Evolutionary conservation across 2,329 filamentous ascomycete species (phyloP), one percentile per base, ranked within the genome.

Genomic region (Graphium sp.): DNA sequence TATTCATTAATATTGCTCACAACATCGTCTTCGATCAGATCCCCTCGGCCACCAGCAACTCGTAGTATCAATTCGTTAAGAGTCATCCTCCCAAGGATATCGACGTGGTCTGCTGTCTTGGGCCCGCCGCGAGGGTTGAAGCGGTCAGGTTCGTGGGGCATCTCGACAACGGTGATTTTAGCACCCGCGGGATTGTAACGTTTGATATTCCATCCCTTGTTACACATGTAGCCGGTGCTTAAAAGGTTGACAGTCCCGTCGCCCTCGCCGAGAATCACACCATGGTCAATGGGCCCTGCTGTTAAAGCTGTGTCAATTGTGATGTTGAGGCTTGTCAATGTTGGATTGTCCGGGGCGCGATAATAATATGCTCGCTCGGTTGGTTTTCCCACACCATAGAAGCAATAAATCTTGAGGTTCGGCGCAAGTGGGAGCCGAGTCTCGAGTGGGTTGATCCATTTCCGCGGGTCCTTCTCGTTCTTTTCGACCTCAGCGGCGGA

Each of bases 381-480:
- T 4, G 81, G 77, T 48, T 95, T 98, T 3, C 87, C 87, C 4
- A 93, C 73, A 13, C 80, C 89, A 47, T 98, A 95, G 58, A 98
- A 95, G 55, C 89, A 95, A 54, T 85, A 95, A 9, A 98, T 82
- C 48, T 93, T 94, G 44, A 98, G 59, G 43, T 72, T 81, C 0
- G 89, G 87, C 2, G 89, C 87, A 13, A 83, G 62, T 0, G 89
- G 89, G 0, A 95, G 61, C 2, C 87, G 69, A 0, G 82, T 80
- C 49, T 95, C 87, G 1, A 95, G 68, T 0, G 89, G 89, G 45
- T 98, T 98, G 35, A 93, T 71, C 89, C 89, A 98, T 47, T 91
- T 98, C 28, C 57, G 61, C 3, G 69, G 71, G 37, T 81, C 66
- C n/a, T 70, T 52, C 42, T 85, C 76, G 46, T 89, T 89, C 29